These are phyloP conservation scores for Schizothecium vesticola DNA, from an alignment of 495 filamentous ascomycete genomes.

Conservation along the genomic window DNA sequence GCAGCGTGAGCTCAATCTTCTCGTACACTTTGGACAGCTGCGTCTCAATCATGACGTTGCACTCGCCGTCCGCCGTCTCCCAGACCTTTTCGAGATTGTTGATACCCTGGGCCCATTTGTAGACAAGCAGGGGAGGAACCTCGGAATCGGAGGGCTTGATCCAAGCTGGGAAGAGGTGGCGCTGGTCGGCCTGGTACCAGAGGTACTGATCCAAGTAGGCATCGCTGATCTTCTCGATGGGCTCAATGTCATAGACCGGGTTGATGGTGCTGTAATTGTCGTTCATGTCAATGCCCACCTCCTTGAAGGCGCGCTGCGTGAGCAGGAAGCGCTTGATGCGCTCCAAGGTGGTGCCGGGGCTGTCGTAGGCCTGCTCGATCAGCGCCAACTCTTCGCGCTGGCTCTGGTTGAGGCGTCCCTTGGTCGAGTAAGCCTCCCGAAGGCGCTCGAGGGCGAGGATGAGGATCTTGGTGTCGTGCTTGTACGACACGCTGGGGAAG, in stretches of 20 bases:
- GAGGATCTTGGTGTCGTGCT: constrained; percentile 98
- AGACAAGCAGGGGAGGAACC: constrained; percentile 91
- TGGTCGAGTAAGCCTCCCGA: constrained; percentile 95
- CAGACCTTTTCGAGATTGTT: constrained; percentile 98
- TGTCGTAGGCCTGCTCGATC: constrained; percentile 98
- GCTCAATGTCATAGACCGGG: constrained; percentile 97
- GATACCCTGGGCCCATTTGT: constrained; percentile 99
- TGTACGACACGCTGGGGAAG: constrained; percentile 98
- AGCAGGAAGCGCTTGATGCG: constrained; percentile 97
- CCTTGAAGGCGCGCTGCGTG: constrained; percentile 97
- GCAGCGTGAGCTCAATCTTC: constrained; percentile 94
- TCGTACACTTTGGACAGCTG: constrained; percentile 98
- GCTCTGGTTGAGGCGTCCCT: constrained; percentile 93
- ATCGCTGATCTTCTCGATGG: constrained; percentile 99
- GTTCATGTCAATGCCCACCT: constrained; percentile 99
- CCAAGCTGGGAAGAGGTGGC: constrained; percentile 96
- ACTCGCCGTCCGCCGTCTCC: constrained; percentile 92
- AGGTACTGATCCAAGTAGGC: constrained; percentile 98
- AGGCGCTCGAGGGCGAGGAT: constrained; percentile 93
- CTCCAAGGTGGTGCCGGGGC: constrained; percentile 90
- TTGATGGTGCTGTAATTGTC: constrained; percentile 99
- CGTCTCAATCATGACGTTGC: constrained; percentile 98
- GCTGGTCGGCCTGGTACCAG: constrained; percentile 98
- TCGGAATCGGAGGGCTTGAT: constrained; percentile 99
- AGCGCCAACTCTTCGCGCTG: constrained; percentile 95